Evolutionary conservation across 2,329 filamentous ascomycete species (phyloP).

Genomic region (Nakataea oryzae): DNA sequence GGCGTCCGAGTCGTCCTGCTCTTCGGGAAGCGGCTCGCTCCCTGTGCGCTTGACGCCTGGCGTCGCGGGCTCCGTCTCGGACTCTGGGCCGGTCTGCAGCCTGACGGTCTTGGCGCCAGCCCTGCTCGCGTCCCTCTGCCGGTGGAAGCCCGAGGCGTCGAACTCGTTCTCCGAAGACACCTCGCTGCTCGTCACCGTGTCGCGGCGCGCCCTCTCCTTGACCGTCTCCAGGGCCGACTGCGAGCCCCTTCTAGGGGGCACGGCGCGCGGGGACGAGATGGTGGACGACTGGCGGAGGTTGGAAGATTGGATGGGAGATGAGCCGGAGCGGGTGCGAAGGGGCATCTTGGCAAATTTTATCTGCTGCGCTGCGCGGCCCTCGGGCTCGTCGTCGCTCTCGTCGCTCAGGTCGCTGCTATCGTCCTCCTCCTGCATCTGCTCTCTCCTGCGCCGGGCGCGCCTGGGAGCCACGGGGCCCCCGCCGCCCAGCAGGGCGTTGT

Average conservation of each 20-base stretch:
- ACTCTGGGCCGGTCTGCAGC: constrained; percentile 28
- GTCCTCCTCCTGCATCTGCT: constrained; percentile 75
- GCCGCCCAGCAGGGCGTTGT: constrained; percentile 37
- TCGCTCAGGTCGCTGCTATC: constrained; percentile 80
- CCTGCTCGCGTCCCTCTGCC: constrained; percentile 49
- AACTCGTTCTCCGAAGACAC: constrained; percentile 76
- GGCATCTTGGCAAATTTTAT: constrained; percentile 98
- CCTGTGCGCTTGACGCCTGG: constrained; percentile 31
- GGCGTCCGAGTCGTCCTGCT: constrained; percentile 49
- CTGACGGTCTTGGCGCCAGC: constrained; percentile 44
- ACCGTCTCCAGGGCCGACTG: constrained; percentile 60
- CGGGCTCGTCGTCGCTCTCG: constrained; percentile 70
- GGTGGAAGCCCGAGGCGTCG: constrained; percentile 55
- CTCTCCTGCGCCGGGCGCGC: constrained; percentile 48
- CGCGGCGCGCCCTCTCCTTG: constrained; percentile 58
- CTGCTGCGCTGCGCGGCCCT: constrained; percentile 67
- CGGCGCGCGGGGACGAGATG: constrained; percentile 31
- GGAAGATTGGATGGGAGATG: constrained; percentile 69
- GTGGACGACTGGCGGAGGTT: constrained; percentile 44
- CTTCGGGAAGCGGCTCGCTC: constrained; percentile 43
- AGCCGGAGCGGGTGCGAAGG: constrained; percentile 72
- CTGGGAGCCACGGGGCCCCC: constrained; percentile 49
- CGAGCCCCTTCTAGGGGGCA: constrained; percentile 51
- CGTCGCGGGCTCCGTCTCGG: constrained; percentile 12
- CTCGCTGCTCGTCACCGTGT: constrained; percentile 74